Percentiles rank a stretch among this genome's conserved stretches.
These are phyloP conservation scores for Gastrolobium villosum DNA, from an alignment of 306 rosid species.

Conservation along the genomic window DNA sequence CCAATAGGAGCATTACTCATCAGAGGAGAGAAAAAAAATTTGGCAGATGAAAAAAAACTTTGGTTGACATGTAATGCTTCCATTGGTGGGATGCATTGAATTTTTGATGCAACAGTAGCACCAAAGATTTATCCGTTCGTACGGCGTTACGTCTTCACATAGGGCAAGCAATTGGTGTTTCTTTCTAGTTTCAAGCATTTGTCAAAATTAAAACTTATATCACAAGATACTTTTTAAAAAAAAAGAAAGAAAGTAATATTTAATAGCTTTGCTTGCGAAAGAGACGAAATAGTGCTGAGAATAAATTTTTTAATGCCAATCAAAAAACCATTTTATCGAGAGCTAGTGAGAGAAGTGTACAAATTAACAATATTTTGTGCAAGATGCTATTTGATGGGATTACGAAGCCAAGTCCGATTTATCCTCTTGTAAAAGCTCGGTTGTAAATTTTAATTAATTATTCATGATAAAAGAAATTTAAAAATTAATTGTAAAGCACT, in stretches of 20 bases:
- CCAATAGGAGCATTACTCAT: too few species aligned
- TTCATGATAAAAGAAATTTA: not conserved
- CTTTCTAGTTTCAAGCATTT: conserved; percentile 22
- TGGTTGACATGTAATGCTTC: too few species aligned
- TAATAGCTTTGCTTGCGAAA: not conserved
- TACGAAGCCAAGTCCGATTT: conserved; percentile 7
- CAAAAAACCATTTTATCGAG: not conserved
- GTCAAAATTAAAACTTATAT: not conserved
- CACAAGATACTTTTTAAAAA: not conserved
- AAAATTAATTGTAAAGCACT: not conserved
- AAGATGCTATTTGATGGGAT: conserved; percentile 23
- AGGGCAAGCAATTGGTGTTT: conserved; percentile 17
- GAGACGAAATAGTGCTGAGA: conserved; percentile 3
- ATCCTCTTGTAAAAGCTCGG: not conserved
- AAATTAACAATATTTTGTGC: not conserved
- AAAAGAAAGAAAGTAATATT: too few species aligned
- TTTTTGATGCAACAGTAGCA: too few species aligned
- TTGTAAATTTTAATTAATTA: not conserved
- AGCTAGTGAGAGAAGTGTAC: not conserved
- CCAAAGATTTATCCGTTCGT: too few species aligned
- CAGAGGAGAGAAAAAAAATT: too few species aligned
- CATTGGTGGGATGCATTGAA: too few species aligned
- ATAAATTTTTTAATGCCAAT: not conserved
- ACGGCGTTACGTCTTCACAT: not conserved
- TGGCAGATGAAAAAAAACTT: too few species aligned